Evolutionary conservation across 208 protist species (phyloP).

Genomic region (Porcisia hertigi): DNA sequence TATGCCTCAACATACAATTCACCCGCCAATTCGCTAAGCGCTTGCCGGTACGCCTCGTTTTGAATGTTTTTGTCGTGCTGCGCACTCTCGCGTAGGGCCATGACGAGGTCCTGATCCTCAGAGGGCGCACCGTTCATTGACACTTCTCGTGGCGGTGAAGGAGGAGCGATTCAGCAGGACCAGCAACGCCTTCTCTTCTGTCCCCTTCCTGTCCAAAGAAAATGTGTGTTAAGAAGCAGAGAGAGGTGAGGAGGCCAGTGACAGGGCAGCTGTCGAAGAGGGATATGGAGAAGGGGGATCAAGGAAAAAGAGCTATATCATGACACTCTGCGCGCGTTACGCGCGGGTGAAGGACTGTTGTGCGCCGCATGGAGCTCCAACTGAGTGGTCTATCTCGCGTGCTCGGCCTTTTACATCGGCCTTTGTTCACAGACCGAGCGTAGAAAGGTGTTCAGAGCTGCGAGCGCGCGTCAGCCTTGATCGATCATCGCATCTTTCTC

Average conservation of each 20-base stretch:
- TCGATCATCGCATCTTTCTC: background rate
- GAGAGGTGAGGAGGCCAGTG: background rate
- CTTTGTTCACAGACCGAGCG: background rate
- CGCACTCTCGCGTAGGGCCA: slow-evolving; percentile 60
- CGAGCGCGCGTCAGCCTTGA: background rate
- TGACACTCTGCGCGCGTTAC: too few relatives aligned
- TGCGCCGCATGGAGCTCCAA: background rate
- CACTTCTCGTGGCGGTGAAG: background rate
- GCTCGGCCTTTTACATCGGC: background rate
- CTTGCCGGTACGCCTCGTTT: slow-evolving; percentile 72
- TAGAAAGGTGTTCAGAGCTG: background rate
- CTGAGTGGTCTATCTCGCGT: background rate
- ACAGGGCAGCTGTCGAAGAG: slow-evolving; percentile 6
- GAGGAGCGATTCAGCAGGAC: background rate
- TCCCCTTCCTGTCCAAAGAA: background rate
- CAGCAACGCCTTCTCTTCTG: background rate
- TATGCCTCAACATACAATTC: slow-evolving; percentile 70
- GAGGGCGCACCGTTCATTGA: background rate
- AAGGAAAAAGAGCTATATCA: too few relatives aligned
- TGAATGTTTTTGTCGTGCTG: slow-evolving; percentile 41
- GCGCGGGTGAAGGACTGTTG: background rate
- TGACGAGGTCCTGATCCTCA: slow-evolving; percentile 59
- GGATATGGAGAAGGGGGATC: slow-evolving; percentile 17
- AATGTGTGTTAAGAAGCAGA: background rate
- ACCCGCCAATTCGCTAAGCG: slow-evolving; percentile 68